These are phyloP conservation scores for Candida alai DNA, from an alignment of 805 yeast species.

Conservation along the genomic window DNA sequence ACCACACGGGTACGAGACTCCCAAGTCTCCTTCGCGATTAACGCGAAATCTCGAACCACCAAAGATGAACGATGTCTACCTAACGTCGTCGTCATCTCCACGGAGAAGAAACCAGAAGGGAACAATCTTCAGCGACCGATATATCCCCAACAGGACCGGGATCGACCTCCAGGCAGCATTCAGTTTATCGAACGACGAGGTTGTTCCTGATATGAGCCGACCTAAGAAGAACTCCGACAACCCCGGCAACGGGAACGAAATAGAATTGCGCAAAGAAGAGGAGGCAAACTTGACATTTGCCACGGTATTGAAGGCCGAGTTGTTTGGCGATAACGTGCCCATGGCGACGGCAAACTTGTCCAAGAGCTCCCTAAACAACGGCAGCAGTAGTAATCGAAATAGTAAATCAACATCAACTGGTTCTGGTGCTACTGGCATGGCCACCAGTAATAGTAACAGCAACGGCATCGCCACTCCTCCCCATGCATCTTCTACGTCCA, in stretches of 20 bases:
- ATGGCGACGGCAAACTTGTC: constrained; percentile 37
- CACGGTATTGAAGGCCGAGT: constrained; percentile 79
- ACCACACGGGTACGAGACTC: constrained; percentile 28
- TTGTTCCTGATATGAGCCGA: constrained; percentile 31
- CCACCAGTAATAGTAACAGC: constrained; percentile 1
- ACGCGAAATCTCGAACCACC: constrained; percentile 39
- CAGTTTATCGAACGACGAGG: constrained; percentile 46
- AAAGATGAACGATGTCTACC: constrained; percentile 22
- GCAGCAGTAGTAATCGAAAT: background rate
- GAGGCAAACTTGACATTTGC: constrained; percentile 88
- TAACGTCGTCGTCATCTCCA: constrained; percentile 26
- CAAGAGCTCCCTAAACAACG: background rate
- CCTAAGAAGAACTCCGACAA: constrained; percentile 8
- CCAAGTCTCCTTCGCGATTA: constrained; percentile 40
- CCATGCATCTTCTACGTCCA: constrained; percentile 10
- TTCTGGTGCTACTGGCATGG: constrained; percentile 2
- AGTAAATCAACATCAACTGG: constrained; percentile 2
- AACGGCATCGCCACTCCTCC: constrained; percentile 8
- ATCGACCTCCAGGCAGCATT: constrained; percentile 85
- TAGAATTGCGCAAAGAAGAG: constrained; percentile 65
- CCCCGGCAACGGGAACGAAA: constrained; percentile 46
- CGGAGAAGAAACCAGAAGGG: constrained; percentile 46
- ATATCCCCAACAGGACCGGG: constrained; percentile 83
- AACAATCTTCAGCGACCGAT: constrained; percentile 72
- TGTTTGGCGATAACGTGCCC: constrained; percentile 85